Base-by-base conservation (phyloP, 2,329 filamentous ascomycete species). In the Botrytis medusae region DNA sequence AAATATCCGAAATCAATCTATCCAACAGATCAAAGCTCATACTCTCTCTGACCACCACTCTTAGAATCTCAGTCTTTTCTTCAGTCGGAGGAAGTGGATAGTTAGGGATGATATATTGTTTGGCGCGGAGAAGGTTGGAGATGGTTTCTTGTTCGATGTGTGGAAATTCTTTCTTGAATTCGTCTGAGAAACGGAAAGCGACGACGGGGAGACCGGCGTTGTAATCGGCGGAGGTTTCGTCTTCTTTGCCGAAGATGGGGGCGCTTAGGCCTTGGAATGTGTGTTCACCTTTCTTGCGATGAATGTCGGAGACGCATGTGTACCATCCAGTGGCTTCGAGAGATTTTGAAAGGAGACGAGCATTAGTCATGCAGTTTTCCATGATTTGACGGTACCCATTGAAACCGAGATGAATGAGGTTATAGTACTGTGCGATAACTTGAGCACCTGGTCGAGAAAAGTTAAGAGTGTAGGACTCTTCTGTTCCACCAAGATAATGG, bases 81-180 rank as follows among this genome's bases (percentile, higher is more conserved):
- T 89, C 88, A 61, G 83, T 84, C 0, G 90, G 90, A 14, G 90
- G 90, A 8, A 92, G 84, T 1, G 89, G 87, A 79, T 92, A 92
- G 83, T 92, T 92, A 34, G 90, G 90, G 73, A 92, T 89, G 74
- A 92, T 92, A 83, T 91, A 92, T 81, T 92, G 89, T 79, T 90
- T 90, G 7, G 88, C 87, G 22, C 90, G 85, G 72, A 92, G 81
- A 59, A 92, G 81, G 29, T 90, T 88, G 71, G 87, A 89, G 22
- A 92, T 84, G 9, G 85, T 86, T 72, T 88, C 89, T 81, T 92
- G 91, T 81, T 90, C 88, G 74, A 92, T 83, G 76, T 90, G 87
- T 0, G 89, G 87, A 80, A 85, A 91, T 61, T 89, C 82, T 74
- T 85, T 83, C 79, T 87, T 86, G 82, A 91, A 92, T 14, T 86